Evolutionary conservation across 177 flowering plant genomes (phyloP), one percentile per base, ranked within the genome.

Genomic region (Vitis hybrid): DNA sequence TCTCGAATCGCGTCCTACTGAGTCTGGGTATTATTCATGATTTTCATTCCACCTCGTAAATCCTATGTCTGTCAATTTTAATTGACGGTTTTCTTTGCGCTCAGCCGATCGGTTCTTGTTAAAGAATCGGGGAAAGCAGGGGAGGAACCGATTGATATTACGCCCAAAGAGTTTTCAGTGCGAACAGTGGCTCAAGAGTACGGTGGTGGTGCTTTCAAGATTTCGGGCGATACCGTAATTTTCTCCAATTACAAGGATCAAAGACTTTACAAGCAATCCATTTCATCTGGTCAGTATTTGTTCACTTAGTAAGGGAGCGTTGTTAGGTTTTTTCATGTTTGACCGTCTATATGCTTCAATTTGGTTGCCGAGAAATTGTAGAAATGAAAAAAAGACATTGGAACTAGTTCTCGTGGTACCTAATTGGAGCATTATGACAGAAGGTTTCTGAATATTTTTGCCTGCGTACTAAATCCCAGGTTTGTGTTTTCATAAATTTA

Each of bases 181-280:
- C 82, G 97, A 57, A 85, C 98, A 7, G 20, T 78, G 57, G 94
- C 95, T 53, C 97, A 93, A 71, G 98, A 95, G 61, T 94, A 94
- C 76, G 97, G 99, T 20, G 98, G 99, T 73, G 97, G 95, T 44
- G 93, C 95, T 1, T 95, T 95, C 70, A 44, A 71, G 1, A 80
- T 92, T 73, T 87, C 75, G 1, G 94, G 87, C 3, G 89, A 88
- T 60, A 78, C 80, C 22, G 63, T 95, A 28, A 62, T 95, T 55
- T 95, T 94, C 76, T 89, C 96, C 1, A 93, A 95, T 81, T 94
- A 89, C 82, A 84, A 89, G 77, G 98, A 94, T 73, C 99, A 94
- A 67, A 85, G 98, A 71, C 87, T 95, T 14, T 94, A 92, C 84
- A 88, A 81, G 79, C 98, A 92, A 76, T 76, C 83, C 3, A 77